Evolutionary conservation across 1,284 basidiomycete genomes (phyloP).

Genomic region (Ceratobasidium sp.): DNA sequence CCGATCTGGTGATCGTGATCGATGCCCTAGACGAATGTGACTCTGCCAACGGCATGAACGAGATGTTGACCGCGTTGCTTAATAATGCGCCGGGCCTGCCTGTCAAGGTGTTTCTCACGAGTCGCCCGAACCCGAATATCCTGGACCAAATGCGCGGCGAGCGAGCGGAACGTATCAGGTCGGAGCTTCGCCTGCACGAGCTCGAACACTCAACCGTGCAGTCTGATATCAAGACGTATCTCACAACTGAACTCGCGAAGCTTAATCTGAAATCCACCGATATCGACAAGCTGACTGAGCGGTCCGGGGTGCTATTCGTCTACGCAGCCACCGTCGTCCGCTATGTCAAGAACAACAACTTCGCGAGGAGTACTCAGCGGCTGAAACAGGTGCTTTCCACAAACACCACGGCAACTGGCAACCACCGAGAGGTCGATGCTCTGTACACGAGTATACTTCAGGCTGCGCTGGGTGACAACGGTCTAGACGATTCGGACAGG

Average conservation of each 20-base stretch:
- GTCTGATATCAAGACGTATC: constrained; percentile 38
- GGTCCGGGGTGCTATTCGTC: background rate
- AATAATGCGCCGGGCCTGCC: background rate
- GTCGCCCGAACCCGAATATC: constrained; percentile 1
- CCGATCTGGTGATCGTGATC: background rate
- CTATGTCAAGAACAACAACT: background rate
- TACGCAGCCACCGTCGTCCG: background rate
- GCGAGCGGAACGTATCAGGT: background rate
- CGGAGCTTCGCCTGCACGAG: constrained; percentile 30
- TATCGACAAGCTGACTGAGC: background rate
- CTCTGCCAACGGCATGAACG: background rate
- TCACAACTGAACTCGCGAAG: background rate
- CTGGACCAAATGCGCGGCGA: background rate
- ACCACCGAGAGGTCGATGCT: background rate
- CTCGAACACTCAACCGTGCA: constrained; percentile 32
- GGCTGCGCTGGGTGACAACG: background rate
- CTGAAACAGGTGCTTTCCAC: background rate
- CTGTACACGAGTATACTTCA: background rate
- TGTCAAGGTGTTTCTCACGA: constrained; percentile 1
- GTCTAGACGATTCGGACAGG: background rate
- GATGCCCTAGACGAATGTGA: constrained; percentile 10
- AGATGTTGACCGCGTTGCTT: background rate
- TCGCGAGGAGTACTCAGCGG: background rate
- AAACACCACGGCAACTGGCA: background rate
- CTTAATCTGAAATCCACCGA: background rate